phyloP scores from a whole-genome alignment of 352 stramenopile genomes.

The Phytopythium montanum region DNA sequence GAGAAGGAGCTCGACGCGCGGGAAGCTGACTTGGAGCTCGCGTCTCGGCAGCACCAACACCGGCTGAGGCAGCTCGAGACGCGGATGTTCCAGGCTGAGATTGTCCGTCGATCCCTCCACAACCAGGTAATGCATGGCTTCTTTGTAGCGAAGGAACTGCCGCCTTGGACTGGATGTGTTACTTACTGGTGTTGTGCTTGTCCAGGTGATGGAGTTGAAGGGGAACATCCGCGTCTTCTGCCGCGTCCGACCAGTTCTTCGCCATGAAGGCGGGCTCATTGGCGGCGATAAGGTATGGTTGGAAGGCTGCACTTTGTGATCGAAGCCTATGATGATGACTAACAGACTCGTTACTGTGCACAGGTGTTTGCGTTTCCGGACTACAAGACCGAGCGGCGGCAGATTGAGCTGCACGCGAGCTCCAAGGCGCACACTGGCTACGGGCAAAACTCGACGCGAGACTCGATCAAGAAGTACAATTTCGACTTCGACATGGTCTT shows the following conservation, averaged over 20 bases:
- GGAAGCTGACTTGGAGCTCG: constrained; percentile 25
- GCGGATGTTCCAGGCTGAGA: constrained; percentile 58
- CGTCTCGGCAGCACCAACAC: constrained; percentile 27
- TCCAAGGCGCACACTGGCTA: constrained; percentile 72
- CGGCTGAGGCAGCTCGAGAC: constrained; percentile 34
- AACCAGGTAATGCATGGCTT: constrained; percentile 55
- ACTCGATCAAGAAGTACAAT: constrained; percentile 78
- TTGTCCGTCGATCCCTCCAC: constrained; percentile 72
- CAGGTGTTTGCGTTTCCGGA: constrained; percentile 81
- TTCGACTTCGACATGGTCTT: constrained; percentile 99
- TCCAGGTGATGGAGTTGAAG: constrained; percentile 93
- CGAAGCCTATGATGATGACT: no score
- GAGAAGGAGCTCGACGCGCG: constrained; percentile 27
- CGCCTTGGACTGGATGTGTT: background rate
- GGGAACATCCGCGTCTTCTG: constrained; percentile 97
- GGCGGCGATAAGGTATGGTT: constrained; percentile 41
- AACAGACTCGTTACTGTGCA: background rate
- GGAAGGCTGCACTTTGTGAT: background rate
- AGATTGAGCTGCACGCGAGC: constrained; percentile 70
- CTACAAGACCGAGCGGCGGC: constrained; percentile 50
- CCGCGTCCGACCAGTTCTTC: constrained; percentile 88
- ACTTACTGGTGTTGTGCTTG: background rate
- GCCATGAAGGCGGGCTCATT: constrained; percentile 41
- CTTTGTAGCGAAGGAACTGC: background rate
- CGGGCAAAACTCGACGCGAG: constrained; percentile 42